phyloP scores from a whole-genome alignment of 352 stramenopile genomes.

The Peronospora belbahrii region DNA sequence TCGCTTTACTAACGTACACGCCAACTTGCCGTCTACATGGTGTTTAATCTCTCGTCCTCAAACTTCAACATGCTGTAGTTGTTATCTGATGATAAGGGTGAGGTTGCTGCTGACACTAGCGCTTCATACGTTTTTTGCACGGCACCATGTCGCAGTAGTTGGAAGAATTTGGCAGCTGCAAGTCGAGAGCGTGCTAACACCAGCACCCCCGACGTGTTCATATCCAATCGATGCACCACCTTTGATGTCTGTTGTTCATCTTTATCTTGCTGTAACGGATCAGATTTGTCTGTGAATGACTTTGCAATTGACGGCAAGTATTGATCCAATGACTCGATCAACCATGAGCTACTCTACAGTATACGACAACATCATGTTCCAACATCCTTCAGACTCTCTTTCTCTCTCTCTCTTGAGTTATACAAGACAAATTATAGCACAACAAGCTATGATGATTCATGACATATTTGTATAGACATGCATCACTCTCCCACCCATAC shows the following conservation, averaged over 20 bases:
- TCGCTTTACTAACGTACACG: constrained; percentile 32
- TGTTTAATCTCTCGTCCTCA: constrained; percentile 23
- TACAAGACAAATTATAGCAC: too few species aligned
- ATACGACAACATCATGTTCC: background rate
- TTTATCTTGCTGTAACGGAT: background rate
- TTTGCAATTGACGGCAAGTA: constrained; percentile 40
- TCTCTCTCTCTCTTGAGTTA: too few species aligned
- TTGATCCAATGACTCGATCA: constrained; percentile 33
- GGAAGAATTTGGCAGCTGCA: constrained; percentile 52
- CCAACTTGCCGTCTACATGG: constrained; percentile 39
- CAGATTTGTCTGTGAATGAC: constrained; percentile 1
- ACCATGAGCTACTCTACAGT: constrained; percentile 25
- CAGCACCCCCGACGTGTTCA: constrained; percentile 57
- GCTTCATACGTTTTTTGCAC: constrained; percentile 64
- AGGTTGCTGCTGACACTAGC: constrained; percentile 31
- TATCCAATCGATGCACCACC: constrained; percentile 66
- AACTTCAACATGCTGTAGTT: constrained; percentile 10
- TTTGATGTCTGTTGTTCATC: constrained; percentile 18
- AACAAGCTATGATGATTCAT: too few species aligned
- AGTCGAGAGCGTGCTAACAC: constrained; percentile 63
- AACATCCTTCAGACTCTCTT: background rate
- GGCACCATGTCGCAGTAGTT: constrained; percentile 26
- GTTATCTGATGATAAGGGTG: background rate
- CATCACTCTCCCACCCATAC: too few species aligned
- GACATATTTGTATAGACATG: too few species aligned